Evolutionary conservation across 768 basidiomycete species (phyloP), one percentile per base, ranked within the genome.

Genomic region (Leccinum imitatum): DNA sequence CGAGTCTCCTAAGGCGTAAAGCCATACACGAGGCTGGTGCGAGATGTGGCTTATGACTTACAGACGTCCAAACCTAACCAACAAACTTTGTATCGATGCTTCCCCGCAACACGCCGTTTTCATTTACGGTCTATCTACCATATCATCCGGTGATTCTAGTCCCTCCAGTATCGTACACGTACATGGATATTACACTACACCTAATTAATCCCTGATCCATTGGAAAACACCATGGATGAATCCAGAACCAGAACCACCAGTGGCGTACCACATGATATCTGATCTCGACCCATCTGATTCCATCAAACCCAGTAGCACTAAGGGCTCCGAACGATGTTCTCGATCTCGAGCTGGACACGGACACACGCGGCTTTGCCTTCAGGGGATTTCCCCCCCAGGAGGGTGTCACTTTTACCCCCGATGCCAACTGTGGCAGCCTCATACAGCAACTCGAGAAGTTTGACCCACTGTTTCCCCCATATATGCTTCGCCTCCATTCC

Each of bases 391-490:
- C 87, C 89, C 4, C 89, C 89, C 35, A 91, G 80, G 30, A 81
- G 56, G 37, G 66, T 41, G 39, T 74, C 63, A 56, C 73, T 53
- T 41, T 66, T 60, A 7, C 71, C 57, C 50, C 77, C 80, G 56
- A 84, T 75, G 6, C 87, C 87, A 5, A 67, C 71, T 0, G 84
- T 89, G 44, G 84, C 77, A 8, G 86, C 85, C 54, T 86, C 81
- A 62, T 91, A 85, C 14, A 92, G 69, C 14, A 90, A 71, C 25
- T 77, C 80, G 21, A 93, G 78, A 54, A 92, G 72, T 70, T 92
- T 92, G 59, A 86, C 73, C 85, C 89, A 93, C 71, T 93, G 91
- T 41, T 78, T 74, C n/a, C 91, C 91, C 86, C 87, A 93, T 9
- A 89, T 73, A 27, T 78, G 73, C 57, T 77, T 77, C 9, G 87